These are phyloP conservation scores for Plectranthus barbatus DNA, from an alignment of 257 asterid genomes.

Conservation along the genomic window DNA sequence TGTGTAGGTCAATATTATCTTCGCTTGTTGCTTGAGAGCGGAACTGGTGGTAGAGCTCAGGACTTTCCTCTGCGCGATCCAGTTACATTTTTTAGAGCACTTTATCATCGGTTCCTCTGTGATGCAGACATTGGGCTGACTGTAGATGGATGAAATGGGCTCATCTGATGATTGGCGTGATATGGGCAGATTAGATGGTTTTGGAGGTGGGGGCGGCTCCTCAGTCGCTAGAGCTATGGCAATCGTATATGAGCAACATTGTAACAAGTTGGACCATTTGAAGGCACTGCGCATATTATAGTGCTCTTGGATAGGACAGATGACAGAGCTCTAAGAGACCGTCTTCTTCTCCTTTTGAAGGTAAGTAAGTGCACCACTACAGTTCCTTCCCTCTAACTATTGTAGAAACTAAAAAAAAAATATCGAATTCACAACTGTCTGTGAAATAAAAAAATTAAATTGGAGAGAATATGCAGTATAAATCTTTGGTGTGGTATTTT, in stretches of 20 bases:
- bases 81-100: slow-evolving; percentile 92
- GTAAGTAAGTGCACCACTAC: slow-evolving; percentile 24
- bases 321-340: slow-evolving; percentile 97
- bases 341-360: slow-evolving; percentile 97
- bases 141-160: slow-evolving; percentile 98
- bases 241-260: slow-evolving; percentile 94
- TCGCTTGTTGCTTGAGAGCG: slow-evolving; percentile 92
- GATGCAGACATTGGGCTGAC: slow-evolving; percentile 98
- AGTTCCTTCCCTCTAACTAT: not conserved
- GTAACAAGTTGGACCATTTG: slow-evolving; percentile 73
- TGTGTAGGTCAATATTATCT: slow-evolving; percentile 99
- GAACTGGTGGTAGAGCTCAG: slow-evolving; percentile 67
- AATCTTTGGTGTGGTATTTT: slow-evolving; percentile 1
- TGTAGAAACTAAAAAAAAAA: not conserved
- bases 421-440: not conserved
- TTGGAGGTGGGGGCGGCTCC: slow-evolving; percentile 99
- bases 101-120: slow-evolving; percentile 88
- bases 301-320: slow-evolving; percentile 93
- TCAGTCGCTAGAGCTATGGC: slow-evolving; percentile 99
- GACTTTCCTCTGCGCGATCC: slow-evolving; percentile 99
- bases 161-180: slow-evolving; percentile 99
- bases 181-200: slow-evolving; percentile 97
- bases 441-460: not conserved
- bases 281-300: slow-evolving; percentile 94
- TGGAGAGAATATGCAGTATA: not conserved